Conservation (phyloP, 2,329 filamentous ascomycete species). For the Elsinoe ampelina region DNA sequence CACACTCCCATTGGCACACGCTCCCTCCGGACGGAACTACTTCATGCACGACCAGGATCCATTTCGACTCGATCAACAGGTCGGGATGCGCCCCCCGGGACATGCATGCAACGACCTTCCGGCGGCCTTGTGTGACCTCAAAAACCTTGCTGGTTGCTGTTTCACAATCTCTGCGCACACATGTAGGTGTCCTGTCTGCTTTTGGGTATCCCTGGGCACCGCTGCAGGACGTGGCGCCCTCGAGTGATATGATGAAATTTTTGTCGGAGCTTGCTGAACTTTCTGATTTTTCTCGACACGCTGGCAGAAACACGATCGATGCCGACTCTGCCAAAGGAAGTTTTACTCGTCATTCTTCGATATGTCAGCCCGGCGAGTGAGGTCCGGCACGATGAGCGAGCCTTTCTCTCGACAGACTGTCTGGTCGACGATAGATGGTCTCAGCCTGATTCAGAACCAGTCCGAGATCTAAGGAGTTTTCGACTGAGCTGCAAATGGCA, state of each 20-base stretch:
- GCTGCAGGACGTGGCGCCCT: neutral
- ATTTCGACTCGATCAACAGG: neutral
- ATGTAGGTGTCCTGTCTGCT: slow-evolving; percentile 2
- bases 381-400: slow-evolving; percentile 41
- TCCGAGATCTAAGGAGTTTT: slow-evolving; percentile 38
- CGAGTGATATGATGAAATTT: slow-evolving; percentile 13
- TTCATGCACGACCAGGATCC: neutral
- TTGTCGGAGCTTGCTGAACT: neutral
- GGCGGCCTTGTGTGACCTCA: neutral
- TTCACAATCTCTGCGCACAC: neutral
- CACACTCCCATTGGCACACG: neutral
- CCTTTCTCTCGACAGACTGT: slow-evolving; percentile 44
- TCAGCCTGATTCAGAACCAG: slow-evolving; percentile 34
- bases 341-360: slow-evolving; percentile 43
- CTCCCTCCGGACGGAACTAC: neutral
- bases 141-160: neutral
- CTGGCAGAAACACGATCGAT: slow-evolving; percentile 11
- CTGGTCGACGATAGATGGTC: slow-evolving; percentile 32
- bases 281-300: neutral
- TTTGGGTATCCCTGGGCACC: neutral
- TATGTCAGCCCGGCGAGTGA: slow-evolving; percentile 44
- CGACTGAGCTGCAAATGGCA: slow-evolving; percentile 42
- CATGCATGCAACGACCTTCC: neutral
- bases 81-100: neutral
- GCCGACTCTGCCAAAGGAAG: slow-evolving; percentile 39